Evolutionary conservation across 106 monocot species (phyloP).

Genomic region (Dioscorea zingiberensis): DNA sequence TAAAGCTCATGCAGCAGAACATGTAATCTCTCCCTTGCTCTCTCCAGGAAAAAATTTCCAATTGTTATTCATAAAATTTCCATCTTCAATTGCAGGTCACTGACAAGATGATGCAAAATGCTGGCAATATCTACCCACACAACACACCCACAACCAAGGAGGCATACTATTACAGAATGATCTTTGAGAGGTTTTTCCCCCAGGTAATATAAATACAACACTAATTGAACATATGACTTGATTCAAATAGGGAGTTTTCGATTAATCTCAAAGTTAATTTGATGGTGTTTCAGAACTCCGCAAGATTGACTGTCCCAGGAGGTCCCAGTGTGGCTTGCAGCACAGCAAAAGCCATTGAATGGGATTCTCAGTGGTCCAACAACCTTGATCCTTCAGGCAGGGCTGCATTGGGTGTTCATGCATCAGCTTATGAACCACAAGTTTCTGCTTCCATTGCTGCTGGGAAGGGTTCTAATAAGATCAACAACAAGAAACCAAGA

Average conservation of each 20-base stretch:
- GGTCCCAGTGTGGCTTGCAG: conserved; percentile 73
- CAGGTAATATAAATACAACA: conserved; percentile 36
- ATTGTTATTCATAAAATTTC: no score
- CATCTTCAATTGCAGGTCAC: conserved; percentile 33
- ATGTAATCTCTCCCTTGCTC: conserved; percentile 13
- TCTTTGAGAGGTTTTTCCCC: conserved; percentile 55
- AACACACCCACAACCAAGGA: conserved; percentile 65
- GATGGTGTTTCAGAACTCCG: conserved; percentile 39
- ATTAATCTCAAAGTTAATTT: not conserved
- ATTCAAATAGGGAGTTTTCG: no score
- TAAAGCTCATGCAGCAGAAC: conserved; percentile 43
- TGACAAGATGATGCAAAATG: conserved; percentile 52
- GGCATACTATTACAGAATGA: conserved; percentile 57
- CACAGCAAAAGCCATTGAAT: conserved; percentile 63
- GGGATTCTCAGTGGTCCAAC: conserved; percentile 47
- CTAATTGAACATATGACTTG: no score
- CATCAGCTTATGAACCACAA: conserved; percentile 10
- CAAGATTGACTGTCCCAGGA: conserved; percentile 50
- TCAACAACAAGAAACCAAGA: conserved; percentile 15
- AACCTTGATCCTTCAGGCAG: conserved; percentile 13
- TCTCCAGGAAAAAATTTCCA: not conserved
- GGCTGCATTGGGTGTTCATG: conserved; percentile 9
- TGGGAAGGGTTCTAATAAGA: conserved; percentile 8
- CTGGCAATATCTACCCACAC: conserved; percentile 40
- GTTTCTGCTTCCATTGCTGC: conserved; percentile 10